A percentile compares a stretch with the other conserved stretches of the same genome.
These are phyloP conservation scores for Peronospora belbahrii DNA, from an alignment of 352 stramenopile species.

Conservation along the genomic window DNA sequence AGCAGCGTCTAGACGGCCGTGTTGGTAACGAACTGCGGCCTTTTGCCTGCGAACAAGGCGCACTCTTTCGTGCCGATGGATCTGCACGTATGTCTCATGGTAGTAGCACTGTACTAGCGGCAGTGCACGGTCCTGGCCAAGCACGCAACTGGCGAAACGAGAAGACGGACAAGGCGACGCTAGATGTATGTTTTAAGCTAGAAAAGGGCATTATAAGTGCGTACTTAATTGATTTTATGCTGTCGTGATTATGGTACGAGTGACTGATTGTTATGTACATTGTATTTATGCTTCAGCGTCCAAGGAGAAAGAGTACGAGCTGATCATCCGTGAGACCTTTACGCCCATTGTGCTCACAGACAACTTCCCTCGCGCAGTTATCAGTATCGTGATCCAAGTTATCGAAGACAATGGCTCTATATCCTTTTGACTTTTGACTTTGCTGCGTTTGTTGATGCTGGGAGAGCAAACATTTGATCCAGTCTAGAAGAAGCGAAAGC, in stretches of 20 bases:
- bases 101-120: constrained; percentile 61
- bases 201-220: constrained; percentile 67
- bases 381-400: constrained; percentile 82
- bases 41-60: constrained; percentile 66
- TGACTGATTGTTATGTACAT: background rate
- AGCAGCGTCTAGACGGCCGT: constrained; percentile 59
- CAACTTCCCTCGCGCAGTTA: constrained; percentile 72
- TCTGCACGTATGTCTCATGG: constrained; percentile 75
- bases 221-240: constrained; percentile 12
- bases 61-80: constrained; percentile 70
- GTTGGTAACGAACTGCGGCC: constrained; percentile 67
- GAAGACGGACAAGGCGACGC: constrained; percentile 46
- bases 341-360: constrained; percentile 56
- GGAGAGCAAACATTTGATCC: background rate
- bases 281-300: constrained; percentile 28
- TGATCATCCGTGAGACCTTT: constrained; percentile 75
- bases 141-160: constrained; percentile 66
- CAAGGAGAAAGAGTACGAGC: constrained; percentile 82
- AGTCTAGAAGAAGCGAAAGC: background rate
- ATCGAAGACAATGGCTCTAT: constrained; percentile 78
- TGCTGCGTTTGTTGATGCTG: constrained; percentile 10
- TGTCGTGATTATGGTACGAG: too few species aligned
- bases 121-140: constrained; percentile 69
- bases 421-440: constrained; percentile 30
- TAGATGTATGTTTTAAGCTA: constrained; percentile 78